phyloP scores from a whole-genome alignment of 2,329 filamentous ascomycete species.

The Davidsoniella neocaledoniae region DNA sequence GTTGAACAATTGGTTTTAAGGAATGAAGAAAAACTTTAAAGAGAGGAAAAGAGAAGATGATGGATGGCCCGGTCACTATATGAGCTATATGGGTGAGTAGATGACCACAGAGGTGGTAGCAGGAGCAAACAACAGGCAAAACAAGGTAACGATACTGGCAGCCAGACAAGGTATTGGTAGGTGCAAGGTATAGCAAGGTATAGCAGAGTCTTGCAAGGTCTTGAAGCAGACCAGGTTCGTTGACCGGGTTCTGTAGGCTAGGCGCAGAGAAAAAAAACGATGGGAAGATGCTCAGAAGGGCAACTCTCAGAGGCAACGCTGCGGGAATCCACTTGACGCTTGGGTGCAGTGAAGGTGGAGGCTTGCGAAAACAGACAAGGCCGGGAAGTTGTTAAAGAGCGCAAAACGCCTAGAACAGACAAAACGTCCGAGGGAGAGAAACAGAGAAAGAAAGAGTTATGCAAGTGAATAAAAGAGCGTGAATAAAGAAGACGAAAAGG shows the following conservation, averaged over 20 bases:
- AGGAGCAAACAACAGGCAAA: conserved; percentile 5
- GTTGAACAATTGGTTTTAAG: conserved; percentile 3
- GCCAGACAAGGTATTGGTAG: too few species aligned
- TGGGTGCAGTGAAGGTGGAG: neutral
- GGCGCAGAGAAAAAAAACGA: neutral
- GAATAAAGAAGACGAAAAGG: neutral
- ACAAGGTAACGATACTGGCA: neutral
- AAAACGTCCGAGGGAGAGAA: conserved; percentile 2
- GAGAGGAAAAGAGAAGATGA: conserved; percentile 6
- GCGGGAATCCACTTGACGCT: neutral
- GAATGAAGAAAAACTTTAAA: neutral
- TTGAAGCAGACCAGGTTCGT: too few species aligned
- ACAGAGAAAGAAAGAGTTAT: neutral
- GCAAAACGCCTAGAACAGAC: conserved; percentile 6
- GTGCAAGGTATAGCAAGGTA: too few species aligned
- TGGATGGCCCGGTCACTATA: neutral
- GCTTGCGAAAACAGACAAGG: conserved; percentile 4
- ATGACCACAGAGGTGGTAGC: conserved; percentile 5
- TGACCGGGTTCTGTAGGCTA: too few species aligned
- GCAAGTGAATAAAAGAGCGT: neutral
- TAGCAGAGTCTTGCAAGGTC: too few species aligned
- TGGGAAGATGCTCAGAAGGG: neutral
- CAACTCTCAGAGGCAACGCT: too few species aligned
- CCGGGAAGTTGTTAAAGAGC: conserved; percentile 4
- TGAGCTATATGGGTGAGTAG: conserved; percentile 5